Base-by-base conservation (phyloP, 164 flowering plant genomes). In the Chloranthus sessilifolius region DNA sequence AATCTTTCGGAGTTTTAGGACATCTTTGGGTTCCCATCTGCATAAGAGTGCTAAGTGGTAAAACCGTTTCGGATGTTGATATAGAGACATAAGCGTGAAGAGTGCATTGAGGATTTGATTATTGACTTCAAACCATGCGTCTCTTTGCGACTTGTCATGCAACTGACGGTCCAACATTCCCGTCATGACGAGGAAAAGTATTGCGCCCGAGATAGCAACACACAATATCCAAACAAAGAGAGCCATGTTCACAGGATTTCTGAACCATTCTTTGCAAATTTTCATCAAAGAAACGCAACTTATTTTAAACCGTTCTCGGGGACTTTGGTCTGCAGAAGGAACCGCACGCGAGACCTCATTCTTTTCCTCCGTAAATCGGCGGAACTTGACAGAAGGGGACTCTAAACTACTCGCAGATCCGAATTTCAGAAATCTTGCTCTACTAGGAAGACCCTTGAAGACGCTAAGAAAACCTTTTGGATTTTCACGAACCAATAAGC, bases 101-200 rank as follows among this genome's bases (percentile, higher is more conserved):
- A 92, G 70, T 7, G 95, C 97, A 72, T 84, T 92, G 35, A 86
- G 84, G 60, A 88, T 88, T 65, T 92, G 96, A 58, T 88, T 92
- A 49, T 82, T 86, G 21, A 86, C 95, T 72, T 92, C 97, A 69
- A 79, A 83, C 95, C 94, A 85, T n/a, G 68, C 59, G 58, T 92
- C 58, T 60, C 96, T 75, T 21, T 79, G 63, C 4, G 90, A 64
- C 63, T 80, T 83, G 43, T 58, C 79, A 3, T 76, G 85, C 6
- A 88, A 34, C 6, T 53, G 88, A 17, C 40, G 49, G 50, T 88
- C 74, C 19, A 92, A 64, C 88, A 85, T 80, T 39, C 98, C 98
- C 0, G 85, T 82, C 95, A 92, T 82, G 22, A 86, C 95, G 36
- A 83, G 75, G 64, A 85, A 85, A 39, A 92, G 69, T 33, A 86